Evolutionary conservation across 495 filamentous ascomycete genomes (phyloP), one percentile per base, ranked within the genome.

Genomic region (Amorphotheca resinae): DNA sequence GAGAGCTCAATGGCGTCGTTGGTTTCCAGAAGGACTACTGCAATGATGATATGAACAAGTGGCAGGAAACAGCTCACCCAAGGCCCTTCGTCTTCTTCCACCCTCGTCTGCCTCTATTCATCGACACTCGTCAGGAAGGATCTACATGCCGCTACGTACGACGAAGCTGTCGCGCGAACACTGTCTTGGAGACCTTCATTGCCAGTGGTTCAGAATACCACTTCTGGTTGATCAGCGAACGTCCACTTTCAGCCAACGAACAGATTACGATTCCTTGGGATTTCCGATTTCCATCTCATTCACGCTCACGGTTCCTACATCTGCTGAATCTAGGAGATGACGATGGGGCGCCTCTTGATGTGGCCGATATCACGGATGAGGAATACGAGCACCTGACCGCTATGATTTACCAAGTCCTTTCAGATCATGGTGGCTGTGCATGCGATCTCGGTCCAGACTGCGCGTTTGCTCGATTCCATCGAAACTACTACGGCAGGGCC

Each of bases 371-470:
- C n/a, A 69, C 68, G 28, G 70, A 73, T 2, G 48, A 56, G 6
- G 68, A 79, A 48, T 73, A 76, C 35, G 59, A 64, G 23, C 60
- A 55, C n/a, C 60, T 71, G 12, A 60, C 63, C 12, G 44, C 48
- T 26, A 77, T 58, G 68, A 73, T 88, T n/a, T 73, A 78, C 45
- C 74, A 71, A 34, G 76, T 91, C 6, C 74, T 94, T 1, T 78
- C 84, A 4, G 82, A 91, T 54, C 84, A 87, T 57, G 88, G 88
- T 21, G 86, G 84, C 7, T 95, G 88, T 63, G 87, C 87, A 3
- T 95, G 88, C 59, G 69, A 77, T 41, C 59, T 73, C 2, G 66
- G 73, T 0, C 53, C 64, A 9, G 69, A 76, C 21, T 93, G 87
- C 53, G 66, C 77, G 5, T 74, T 93, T 54, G 72, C 73, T 20